Percentiles rank a stretch among this genome's conserved stretches.
phyloP scores from a whole-genome alignment of 257 asterid genomes.

The Solanum microdontum region DNA sequence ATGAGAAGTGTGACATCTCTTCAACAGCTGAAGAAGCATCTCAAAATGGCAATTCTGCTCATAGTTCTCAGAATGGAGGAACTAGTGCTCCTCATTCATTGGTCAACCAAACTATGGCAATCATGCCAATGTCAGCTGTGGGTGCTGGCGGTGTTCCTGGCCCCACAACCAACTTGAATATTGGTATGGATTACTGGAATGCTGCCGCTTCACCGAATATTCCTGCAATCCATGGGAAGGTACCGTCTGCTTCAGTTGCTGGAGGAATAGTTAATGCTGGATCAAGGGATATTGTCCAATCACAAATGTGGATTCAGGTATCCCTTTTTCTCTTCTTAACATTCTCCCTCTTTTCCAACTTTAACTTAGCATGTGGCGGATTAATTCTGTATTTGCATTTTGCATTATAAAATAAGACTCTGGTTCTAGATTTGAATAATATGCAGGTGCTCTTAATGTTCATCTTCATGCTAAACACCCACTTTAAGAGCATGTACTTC shows the following conservation, averaged over 20 bases:
- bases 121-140: conserved; percentile 41
- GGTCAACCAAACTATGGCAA: conserved; percentile 29
- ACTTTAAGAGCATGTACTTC: background rate
- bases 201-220: conserved; percentile 41
- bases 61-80: conserved; percentile 59
- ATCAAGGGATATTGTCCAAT: conserved; percentile 54
- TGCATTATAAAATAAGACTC: background rate
- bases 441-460: background rate
- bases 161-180: conserved; percentile 80
- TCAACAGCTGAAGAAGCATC: conserved; percentile 52
- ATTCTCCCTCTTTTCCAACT: background rate
- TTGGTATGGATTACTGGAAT: conserved; percentile 92
- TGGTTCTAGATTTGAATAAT: background rate
- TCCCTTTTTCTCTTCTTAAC: background rate
- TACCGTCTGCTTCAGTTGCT: conserved; percentile 40
- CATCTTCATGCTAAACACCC: background rate
- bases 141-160: conserved; percentile 65
- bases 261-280: conserved; percentile 47
- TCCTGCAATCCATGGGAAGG: conserved; percentile 60
- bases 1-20: conserved; percentile 8
- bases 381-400: background rate
- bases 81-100: conserved; percentile 31
- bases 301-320: conserved; percentile 78
- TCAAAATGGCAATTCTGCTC: conserved; percentile 52
- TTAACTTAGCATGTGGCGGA: background rate